Evolutionary conservation across 768 basidiomycete species (phyloP).

Genomic region (Lactarius sanguifluus): DNA sequence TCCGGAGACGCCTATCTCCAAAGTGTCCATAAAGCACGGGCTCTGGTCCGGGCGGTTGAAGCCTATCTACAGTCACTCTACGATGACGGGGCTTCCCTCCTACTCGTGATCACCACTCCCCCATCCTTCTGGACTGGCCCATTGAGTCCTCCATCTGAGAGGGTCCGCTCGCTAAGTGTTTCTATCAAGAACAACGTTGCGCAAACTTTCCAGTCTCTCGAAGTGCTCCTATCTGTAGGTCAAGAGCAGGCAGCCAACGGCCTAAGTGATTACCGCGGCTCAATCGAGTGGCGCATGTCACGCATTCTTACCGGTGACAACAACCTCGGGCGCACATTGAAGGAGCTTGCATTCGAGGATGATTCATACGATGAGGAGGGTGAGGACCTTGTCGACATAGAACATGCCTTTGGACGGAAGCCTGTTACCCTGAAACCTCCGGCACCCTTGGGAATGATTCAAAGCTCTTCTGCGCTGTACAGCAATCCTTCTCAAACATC

Average conservation of each 20-base stretch:
- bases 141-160: slow-evolving; percentile 17
- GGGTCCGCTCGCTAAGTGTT: slow-evolving; percentile 43
- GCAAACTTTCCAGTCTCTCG: slow-evolving; percentile 57
- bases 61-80: slow-evolving; percentile 67
- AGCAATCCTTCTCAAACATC: slow-evolving; percentile 33
- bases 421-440: slow-evolving; percentile 29
- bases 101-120: slow-evolving; percentile 59
- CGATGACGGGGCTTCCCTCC: slow-evolving; percentile 63
- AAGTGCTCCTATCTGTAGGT: slow-evolving; percentile 60
- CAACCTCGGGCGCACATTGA: slow-evolving; percentile 40
- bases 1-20: slow-evolving; percentile 55
- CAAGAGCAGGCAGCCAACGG: slow-evolving; percentile 70
- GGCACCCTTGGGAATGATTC: slow-evolving; percentile 9
- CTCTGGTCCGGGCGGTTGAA: slow-evolving; percentile 70
- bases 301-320: slow-evolving; percentile 61
- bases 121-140: slow-evolving; percentile 16
- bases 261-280: slow-evolving; percentile 68
- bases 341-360: slow-evolving; percentile 38
- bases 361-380: slow-evolving; percentile 41
- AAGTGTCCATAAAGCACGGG: slow-evolving; percentile 67
- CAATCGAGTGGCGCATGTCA: slow-evolving; percentile 77
- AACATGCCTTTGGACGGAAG: slow-evolving; percentile 45
- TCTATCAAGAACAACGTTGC: slow-evolving; percentile 58
- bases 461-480: slow-evolving; percentile 31
- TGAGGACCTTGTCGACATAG: slow-evolving; percentile 61